Base-by-base conservation (phyloP, 768 basidiomycete species). In the Leccinum rimulosum region DNA sequence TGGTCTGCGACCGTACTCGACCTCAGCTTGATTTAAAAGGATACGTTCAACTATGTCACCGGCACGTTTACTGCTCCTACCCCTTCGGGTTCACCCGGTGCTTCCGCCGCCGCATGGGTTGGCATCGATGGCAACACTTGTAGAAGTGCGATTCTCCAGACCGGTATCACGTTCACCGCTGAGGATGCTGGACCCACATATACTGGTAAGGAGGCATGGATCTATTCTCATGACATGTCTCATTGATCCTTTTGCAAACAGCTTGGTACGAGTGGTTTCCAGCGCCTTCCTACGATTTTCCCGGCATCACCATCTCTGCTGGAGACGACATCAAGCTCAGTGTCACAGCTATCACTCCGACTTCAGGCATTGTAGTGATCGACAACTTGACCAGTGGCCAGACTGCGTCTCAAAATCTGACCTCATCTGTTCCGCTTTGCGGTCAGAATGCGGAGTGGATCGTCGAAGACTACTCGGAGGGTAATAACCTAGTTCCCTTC, bases 251-350 rank as follows among this genome's bases (percentile, higher is more conserved):
- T 30, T 28, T 6, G 19, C 19, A 52, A 40, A 56, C 17, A 62
- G 61, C 62, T 14, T 66, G 60, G 56, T 62, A 56, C 28, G 60
- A 66, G n/a, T 65, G 56, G 64, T 58, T 40, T 19, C 62, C 62
- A 11, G 50, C 3, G 9, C 4, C 3, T 25, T 8, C 48, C 22
- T 10, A 8, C 30, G 5, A n/a, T 27, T 64, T 57, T 3, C 10
- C 40, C 14, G 30, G 15, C 38, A 28, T 61, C 31, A 22, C 4
- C 0, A 45, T 65, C 35, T 58, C 60, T 31, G 35, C 57, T 25
- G 64, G 64, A 43, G 54, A 65, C 1, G 49, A 51, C 33, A 30
- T 65, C 25, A 53, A 33, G 50, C 33, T 62, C n/a, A 55, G 4
- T 6, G 51, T 64, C 19, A 31, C 5, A 12, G 38, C 64, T 10